Conservation (phyloP, 345 rosid genomes). For the Kernera saxatilis region DNA sequence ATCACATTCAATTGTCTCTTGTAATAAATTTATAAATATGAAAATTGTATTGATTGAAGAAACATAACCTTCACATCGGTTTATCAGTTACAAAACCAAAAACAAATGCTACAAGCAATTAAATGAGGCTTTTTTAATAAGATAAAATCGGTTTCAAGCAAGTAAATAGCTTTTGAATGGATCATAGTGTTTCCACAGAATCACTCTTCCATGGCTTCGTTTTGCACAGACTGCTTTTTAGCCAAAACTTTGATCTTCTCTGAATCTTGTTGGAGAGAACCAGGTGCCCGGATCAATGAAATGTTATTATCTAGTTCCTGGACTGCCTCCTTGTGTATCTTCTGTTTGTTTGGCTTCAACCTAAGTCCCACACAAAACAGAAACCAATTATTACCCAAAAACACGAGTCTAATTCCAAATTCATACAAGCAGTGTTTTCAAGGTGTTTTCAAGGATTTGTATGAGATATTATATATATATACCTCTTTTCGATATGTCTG, state of each 20-base stretch:
- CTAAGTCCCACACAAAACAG: conserved; percentile 36
- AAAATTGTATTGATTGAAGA: too few relatives aligned
- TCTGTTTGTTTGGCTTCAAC: conserved; percentile 45
- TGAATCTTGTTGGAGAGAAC: neutral
- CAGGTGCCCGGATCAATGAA: conserved; percentile 38
- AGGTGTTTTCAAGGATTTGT: neutral
- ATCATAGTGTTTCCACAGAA: neutral
- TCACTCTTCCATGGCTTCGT: conserved; percentile 77
- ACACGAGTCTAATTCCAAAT: neutral
- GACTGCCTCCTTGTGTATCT: conserved; percentile 33
- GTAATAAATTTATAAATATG: too few relatives aligned
- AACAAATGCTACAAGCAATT: too few relatives aligned
- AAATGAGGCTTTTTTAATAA: too few relatives aligned
- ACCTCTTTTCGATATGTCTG: conserved; percentile 58
- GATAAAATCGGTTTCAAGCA: too few relatives aligned
- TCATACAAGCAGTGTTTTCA: too few relatives aligned
- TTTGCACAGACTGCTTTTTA: conserved; percentile 37
- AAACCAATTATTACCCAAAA: neutral
- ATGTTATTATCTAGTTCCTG: conserved; percentile 42
- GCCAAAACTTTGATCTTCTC: conserved; percentile 54
- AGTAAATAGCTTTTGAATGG: neutral
- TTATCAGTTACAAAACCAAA: too few relatives aligned
- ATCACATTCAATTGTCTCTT: too few relatives aligned
- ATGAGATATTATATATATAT: neutral
- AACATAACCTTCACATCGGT: too few relatives aligned